Evolutionary conservation across 2,329 filamentous ascomycete genomes (phyloP), one percentile per base, ranked within the genome.

Genomic region (Talaromyces marneffei): DNA sequence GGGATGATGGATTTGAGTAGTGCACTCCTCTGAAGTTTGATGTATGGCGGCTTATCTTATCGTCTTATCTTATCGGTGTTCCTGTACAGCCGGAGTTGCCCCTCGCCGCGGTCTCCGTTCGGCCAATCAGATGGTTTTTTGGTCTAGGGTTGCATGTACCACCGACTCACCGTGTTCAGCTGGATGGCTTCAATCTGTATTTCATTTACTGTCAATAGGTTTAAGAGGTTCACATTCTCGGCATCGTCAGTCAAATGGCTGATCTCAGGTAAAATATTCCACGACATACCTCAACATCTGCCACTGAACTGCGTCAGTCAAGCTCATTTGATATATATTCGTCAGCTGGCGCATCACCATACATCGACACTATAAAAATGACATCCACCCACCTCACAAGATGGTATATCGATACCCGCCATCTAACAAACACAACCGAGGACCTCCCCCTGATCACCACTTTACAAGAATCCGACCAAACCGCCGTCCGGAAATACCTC

Each of bases 381-480:
- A 18, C 31, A 20, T 39, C 31, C 18, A 54, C 52, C n/a, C 52
- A 54, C 12, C 68, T 79, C 25, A 68, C 67, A 25, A 69, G 78
- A 64, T 79, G 75, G 75, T 80, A 79, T 64, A 76, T 79, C 55
- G 77, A 79, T 62, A 75, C 73, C 33, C 72, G 77, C 16, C 62
- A 63, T 3, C 69, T 76, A 63, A 74, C 73, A 16, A 64, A 62
- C 40, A 66, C 64, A 33, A 71, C 66, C 29, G 57, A 62, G 23
- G 63, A 61, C 5, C 74, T 80, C 9, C 78, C 78, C 1, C 66
- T 79, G 7, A 62, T 80, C 31, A 63, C 72, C 31, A 75, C 73
- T 4, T 70, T 82, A 6, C 73, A 73, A 62, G 67, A 71, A 35
- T 69, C 77, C 27, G 84, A 87, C 67, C 81, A 82, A 65, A 76